A percentile compares a stretch with the other conserved stretches of the same genome.
Evolutionary conservation across 75 land plant genomes (phyloP).

Genomic region (Cunninghamia lanceolata): DNA sequence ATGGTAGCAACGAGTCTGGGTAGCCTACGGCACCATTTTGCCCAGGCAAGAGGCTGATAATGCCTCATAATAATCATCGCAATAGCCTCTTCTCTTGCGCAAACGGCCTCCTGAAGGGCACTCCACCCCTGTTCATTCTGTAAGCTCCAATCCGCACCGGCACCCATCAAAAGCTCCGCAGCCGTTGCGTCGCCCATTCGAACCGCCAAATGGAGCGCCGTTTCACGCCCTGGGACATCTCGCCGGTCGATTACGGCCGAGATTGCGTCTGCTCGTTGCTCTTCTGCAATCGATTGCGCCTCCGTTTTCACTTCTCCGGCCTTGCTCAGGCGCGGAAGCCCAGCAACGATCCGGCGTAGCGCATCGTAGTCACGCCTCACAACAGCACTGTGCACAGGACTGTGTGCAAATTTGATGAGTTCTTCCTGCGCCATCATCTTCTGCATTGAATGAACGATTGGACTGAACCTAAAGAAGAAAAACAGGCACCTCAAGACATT

Average conservation of each 20-base stretch:
- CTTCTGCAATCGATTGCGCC: constrained; percentile 52
- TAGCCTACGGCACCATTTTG: constrained; percentile 80
- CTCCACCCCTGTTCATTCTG: constrained; percentile 81
- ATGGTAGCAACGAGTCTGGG: constrained; percentile 64
- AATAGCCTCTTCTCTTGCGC: constrained; percentile 54
- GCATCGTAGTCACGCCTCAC: constrained; percentile 36
- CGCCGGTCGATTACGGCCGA: constrained; percentile 61
- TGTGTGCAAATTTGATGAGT: constrained; percentile 41
- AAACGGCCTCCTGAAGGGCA: constrained; percentile 73
- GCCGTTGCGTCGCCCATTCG: constrained; percentile 46
- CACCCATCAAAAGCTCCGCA: constrained; percentile 50
- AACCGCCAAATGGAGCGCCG: constrained; percentile 71
- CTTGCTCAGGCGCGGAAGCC: constrained; percentile 45
- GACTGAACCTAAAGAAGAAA: not conserved
- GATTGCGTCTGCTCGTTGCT: constrained; percentile 55
- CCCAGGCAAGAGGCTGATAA: constrained; percentile 83
- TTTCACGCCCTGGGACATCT: constrained; percentile 68
- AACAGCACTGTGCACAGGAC: constrained; percentile 66
- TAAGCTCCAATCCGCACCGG: constrained; percentile 72
- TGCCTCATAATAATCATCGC: constrained; percentile 65
- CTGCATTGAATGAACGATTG: not conserved
- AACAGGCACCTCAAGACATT: not conserved
- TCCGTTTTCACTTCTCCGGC: constrained; percentile 48
- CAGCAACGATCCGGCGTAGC: constrained; percentile 37
- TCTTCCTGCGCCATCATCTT: constrained; percentile 11